Evolutionary conservation across 2,329 filamentous ascomycete genomes (phyloP), one percentile per base, ranked within the genome.

Genomic region (Cryphonectria radicalis): DNA sequence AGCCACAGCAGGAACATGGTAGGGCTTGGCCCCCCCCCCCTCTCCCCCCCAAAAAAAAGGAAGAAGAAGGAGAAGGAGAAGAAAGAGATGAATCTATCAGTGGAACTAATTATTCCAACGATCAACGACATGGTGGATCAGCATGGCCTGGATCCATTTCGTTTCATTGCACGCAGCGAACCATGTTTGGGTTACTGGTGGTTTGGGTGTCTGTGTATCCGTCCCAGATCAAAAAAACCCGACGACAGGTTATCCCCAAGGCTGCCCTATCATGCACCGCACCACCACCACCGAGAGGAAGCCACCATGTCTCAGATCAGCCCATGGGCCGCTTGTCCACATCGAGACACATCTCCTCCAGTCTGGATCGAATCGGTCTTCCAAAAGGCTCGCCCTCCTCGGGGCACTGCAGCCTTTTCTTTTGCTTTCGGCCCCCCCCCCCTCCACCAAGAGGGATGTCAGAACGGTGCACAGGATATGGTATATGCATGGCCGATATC

Each of bases 261-360:
- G 46, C 46, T 50, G 46, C 22, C 46, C 46, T 50, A 50, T 50
- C 46, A 50, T n/a, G 46, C 46, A 43, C 42, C 42, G 42, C 42
- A 43, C 28, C 22, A 40, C 19, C 22, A 37, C 25, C 28, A 37
- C 25, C 28, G 7, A 57, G 17, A 57, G 19, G 2, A 40, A 53
- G n/a, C n/a, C 22, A 57, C n/a, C 32, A 3, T 67, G 66, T 67
- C 66, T 67, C 66, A 62, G 55, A 67, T 67, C 66, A 67, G 32
- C 66, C 66, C 40, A 50, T 35, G 42, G 25, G 37, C 35, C 66
- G 57, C 66, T 50, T 60, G 55, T 25, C 53, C 25, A 10, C 37
- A 59, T 67, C 55, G 37, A 67, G 55, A 46, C 40, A 28, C 19
- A 55, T 55, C 55, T n/a, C 25, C 66, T 46, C n/a, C n/a, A 50